Evolutionary conservation across 2,329 filamentous ascomycete genomes (phyloP), one percentile per base, ranked within the genome.

Genomic region (Colletotrichum sp.): DNA sequence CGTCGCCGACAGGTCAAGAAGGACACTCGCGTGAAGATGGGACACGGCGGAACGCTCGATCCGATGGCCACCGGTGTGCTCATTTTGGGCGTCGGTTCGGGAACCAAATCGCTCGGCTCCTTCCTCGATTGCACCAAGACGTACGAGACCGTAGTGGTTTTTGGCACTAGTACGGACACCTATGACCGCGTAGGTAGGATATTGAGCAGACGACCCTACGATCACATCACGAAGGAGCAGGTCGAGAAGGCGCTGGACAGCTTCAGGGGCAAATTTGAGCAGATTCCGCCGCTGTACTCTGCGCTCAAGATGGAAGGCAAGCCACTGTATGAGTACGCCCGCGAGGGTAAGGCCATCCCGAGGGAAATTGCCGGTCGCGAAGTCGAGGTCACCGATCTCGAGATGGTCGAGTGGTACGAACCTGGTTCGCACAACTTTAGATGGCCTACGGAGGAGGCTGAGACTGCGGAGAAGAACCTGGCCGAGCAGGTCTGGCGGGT

Each of bases 1-100:
- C 90, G 93, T 76, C 90, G 92, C 76, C 86, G 87, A 78, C 86
- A 85, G 63, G 88, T 89, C 77, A 91, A 92, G 83, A 90, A 90
- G 79, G 88, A 90, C 2, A 83, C 93, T 7, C 92, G 95, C 77
- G 93, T 99, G 80, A 99, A 99, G 88, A 95, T 99, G 81, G 97
- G 97, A 39, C 97, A 99, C 86, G 97, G 97, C 76, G 97, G 97
- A 59, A 99, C 97, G 3, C 90, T 99, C 22, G 97, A 99, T 82
- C 97, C 97, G 30, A 90, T 98, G 81, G 97, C 97, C 10, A 98
- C 96, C 2, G 97, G 97, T 62, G 95, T 99, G 28, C 90, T 99
- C 66, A 96, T 99, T 78, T 89, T 97, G 8, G 97, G 96, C 72
- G 90, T 98, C 68, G 97, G 96, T 44, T 92, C 91, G 75, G 97